Conservation (phyloP, 1,139 yeast species). For the Hanseniaspora sp. region DNA sequence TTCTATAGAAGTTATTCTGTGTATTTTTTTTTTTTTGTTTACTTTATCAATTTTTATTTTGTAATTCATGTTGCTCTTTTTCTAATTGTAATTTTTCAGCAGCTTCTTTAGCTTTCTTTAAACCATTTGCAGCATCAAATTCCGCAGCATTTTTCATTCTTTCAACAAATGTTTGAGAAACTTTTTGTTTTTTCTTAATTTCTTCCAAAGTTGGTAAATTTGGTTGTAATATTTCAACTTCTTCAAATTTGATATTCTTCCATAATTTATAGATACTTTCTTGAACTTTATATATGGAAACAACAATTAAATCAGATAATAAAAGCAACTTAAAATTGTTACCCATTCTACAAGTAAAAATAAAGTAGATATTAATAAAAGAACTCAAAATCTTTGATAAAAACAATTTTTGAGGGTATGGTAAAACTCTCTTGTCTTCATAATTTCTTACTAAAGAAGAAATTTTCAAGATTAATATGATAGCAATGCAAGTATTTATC, state of each 20-base stretch:
- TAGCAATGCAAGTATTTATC: constrained; percentile 4
- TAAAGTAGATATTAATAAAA: constrained; percentile 2
- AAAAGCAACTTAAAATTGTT: constrained; percentile 11
- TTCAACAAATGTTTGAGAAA: constrained; percentile 4
- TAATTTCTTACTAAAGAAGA: constrained; percentile 12
- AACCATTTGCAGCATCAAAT: constrained; percentile 11
- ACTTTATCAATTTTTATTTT: neutral
- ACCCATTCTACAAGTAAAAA: constrained; percentile 2
- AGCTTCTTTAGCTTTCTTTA: constrained; percentile 8
- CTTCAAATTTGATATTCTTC: constrained; percentile 10
- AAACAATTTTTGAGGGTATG: constrained; percentile 5
- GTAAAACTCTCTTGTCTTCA: constrained; percentile 12
- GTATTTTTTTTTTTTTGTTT: neutral
- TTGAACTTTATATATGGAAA: constrained; percentile 5
- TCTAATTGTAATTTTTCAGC: constrained; percentile 13
- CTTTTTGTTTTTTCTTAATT: neutral
- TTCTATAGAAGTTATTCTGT: neutral
- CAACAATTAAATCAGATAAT: constrained; percentile 1
- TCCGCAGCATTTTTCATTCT: constrained; percentile 15
- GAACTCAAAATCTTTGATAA: neutral
- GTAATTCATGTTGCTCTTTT: neutral
- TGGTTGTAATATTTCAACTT: constrained; percentile 10
- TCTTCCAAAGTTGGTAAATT: neutral
- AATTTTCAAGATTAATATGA: constrained; percentile 2
- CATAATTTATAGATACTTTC: constrained; percentile 1